phyloP scores from a whole-genome alignment of 1,284 basidiomycete genomes.

The Neonothopanus nambi region DNA sequence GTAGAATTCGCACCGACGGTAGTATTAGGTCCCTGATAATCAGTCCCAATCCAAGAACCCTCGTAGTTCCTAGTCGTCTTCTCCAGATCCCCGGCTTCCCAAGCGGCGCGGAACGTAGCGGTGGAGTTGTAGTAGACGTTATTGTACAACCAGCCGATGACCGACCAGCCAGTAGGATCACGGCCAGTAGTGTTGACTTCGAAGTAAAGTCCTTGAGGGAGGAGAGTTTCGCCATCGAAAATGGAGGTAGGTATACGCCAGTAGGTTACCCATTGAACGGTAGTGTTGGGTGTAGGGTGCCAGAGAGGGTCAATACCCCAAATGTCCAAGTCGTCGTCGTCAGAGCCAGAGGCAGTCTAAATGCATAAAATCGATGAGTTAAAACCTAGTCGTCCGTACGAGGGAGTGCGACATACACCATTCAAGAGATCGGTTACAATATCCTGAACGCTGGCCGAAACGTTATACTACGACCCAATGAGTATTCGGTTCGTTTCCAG shows the following conservation, averaged over 20 bases:
- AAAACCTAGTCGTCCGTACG: neutral
- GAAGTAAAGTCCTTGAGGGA: slow-evolving; percentile 23
- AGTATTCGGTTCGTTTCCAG: neutral
- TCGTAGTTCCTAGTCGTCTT: slow-evolving; percentile 3
- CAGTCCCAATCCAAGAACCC: slow-evolving; percentile 9
- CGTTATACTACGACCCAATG: slow-evolving; percentile 1
- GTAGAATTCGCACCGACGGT: slow-evolving; percentile 7
- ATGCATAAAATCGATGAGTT: neutral
- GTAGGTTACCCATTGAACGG: slow-evolving; percentile 21
- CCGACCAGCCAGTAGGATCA: slow-evolving; percentile 19
- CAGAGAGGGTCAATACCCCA: slow-evolving; percentile 24
- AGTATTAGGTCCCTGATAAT: slow-evolving; percentile 9
- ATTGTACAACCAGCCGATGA: slow-evolving; percentile 22
- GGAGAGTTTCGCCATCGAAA: slow-evolving; percentile 23
- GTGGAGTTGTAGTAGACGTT: slow-evolving; percentile 13
- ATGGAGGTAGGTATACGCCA: slow-evolving; percentile 23
- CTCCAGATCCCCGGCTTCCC: slow-evolving; percentile 8
- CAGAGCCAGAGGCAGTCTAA: slow-evolving; percentile 20
- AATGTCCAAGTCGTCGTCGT: slow-evolving; percentile 22
- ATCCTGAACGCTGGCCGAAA: slow-evolving; percentile 19
- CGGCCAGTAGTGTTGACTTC: slow-evolving; percentile 22
- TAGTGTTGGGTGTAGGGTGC: slow-evolving; percentile 13
- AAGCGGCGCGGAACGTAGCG: slow-evolving; percentile 7
- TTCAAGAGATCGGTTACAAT: slow-evolving; percentile 23
- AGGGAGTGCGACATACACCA: slow-evolving; percentile 12